A percentile compares a stretch with the other conserved stretches of the same genome.
phyloP scores from a whole-genome alignment of 805 yeast species.

The Ogataea corticis region DNA sequence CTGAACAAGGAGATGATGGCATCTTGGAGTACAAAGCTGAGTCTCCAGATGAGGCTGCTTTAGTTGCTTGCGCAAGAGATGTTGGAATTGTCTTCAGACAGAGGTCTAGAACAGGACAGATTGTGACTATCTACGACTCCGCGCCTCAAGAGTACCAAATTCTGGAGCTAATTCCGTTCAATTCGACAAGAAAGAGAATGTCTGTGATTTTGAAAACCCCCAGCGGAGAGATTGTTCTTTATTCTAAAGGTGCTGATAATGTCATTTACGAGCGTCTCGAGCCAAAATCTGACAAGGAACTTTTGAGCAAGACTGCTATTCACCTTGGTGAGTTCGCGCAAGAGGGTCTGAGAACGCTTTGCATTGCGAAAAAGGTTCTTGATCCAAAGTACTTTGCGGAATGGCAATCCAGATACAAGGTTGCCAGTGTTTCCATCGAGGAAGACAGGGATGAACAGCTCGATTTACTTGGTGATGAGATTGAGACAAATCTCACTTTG shows the following conservation, averaged over 20 bases:
- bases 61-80: constrained; percentile 75
- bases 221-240: constrained; percentile 42
- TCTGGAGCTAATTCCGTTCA: constrained; percentile 60
- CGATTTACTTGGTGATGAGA: constrained; percentile 54
- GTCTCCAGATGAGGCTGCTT: constrained; percentile 81
- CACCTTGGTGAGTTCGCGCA: constrained; percentile 70
- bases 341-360: constrained; percentile 77
- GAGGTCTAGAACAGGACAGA: constrained; percentile 49
- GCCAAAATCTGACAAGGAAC: constrained; percentile 37
- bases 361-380: constrained; percentile 61
- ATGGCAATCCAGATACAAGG: constrained; percentile 58
- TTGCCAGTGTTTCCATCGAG: constrained; percentile 56
- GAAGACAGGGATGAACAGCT: constrained; percentile 59
- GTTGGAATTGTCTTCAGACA: constrained; percentile 65
- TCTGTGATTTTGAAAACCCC: constrained; percentile 60
- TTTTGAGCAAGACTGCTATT: constrained; percentile 57
- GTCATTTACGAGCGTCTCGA: constrained; percentile 54
- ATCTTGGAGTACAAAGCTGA: constrained; percentile 66
- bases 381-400: constrained; percentile 43
- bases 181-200: constrained; percentile 78
- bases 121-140: constrained; percentile 47
- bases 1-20: constrained; percentile 48
- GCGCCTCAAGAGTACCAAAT: constrained; percentile 45
- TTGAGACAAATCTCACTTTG: constrained; percentile 57
- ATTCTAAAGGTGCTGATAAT: constrained; percentile 76